phyloP scores from a whole-genome alignment of 371 early-diverging fungal genomes.

The Parasitella parasitica region DNA sequence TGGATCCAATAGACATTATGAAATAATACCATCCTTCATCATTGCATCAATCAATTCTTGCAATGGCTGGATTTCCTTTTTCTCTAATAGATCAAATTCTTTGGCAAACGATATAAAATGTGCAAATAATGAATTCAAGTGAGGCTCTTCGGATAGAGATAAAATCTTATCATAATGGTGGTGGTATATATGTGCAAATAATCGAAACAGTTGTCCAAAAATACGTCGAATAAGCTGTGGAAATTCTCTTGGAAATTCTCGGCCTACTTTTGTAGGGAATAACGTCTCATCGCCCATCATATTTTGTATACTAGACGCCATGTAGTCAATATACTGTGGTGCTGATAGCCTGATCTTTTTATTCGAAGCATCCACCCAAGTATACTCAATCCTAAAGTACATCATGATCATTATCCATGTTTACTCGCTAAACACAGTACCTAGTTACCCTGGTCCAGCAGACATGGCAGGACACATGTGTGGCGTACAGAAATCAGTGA shows the following conservation, averaged over 20 bases:
- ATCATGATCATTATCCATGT: too few relatives aligned
- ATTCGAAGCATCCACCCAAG: conserved; percentile 88
- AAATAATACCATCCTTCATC: conserved; percentile 53
- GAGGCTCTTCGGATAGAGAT: conserved; percentile 80
- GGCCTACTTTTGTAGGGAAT: conserved; percentile 80
- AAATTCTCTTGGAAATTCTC: conserved; percentile 85
- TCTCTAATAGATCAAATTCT: conserved; percentile 90
- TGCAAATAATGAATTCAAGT: conserved; percentile 93
- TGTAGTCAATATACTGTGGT: conserved; percentile 93
- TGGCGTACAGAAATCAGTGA: conserved; percentile 89
- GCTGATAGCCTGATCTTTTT: conserved; percentile 85
- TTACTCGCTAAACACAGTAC: background rate
- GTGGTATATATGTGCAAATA: conserved; percentile 94
- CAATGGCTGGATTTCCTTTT: conserved; percentile 86
- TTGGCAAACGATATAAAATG: conserved; percentile 89
- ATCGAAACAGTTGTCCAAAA: conserved; percentile 83
- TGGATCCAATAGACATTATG: background rate
- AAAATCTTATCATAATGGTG: conserved; percentile 88
- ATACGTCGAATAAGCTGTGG: conserved; percentile 65
- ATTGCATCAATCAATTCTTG: conserved; percentile 74
- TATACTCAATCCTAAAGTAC: conserved; percentile 72
- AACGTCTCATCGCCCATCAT: conserved; percentile 82
- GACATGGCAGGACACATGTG: conserved; percentile 84
- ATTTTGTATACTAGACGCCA: conserved; percentile 88
- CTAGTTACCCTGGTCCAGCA: conserved; percentile 76